Base-by-base conservation (phyloP, 805 yeast genomes). In the Wickerhamiella allomyrinae region DNA sequence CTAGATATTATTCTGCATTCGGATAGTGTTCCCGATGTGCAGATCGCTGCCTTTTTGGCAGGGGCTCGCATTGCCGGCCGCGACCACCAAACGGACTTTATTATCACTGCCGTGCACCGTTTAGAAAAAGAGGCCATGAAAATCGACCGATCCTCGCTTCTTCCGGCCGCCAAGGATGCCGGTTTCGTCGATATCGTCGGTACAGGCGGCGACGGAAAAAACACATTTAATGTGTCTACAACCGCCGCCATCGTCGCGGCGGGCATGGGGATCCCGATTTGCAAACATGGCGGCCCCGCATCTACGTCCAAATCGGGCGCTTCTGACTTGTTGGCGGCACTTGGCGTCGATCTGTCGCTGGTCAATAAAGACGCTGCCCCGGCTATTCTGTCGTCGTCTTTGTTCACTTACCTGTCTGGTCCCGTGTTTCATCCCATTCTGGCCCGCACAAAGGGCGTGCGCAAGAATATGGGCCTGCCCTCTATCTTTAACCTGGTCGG, bases 261-360 rank as follows among this genome's bases (percentile, higher is more conserved):
- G 0, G 99, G 98, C 7, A 79, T 85, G 68, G 71, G 73, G 5
- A 42, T 89, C 34, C 71, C 73, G 19, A 79, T 91, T 14, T 83
- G 94, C 57, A 91, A 91, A 53, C 99, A 91, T 59, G 99, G 99
- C 20, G 97, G 97, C 11, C 89, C 91, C 54, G 97, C 98, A 0
- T 77, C 95, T 0, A 86, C 97, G 0, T 84, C 95, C 0, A 61
- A 80, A 2, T 82, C 94, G 2, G 99, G 99, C 1, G 80, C 96
- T 2, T 96, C 95, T 4, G 99, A 91, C 57, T 66, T 91, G 45
- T 71, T 91, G 56, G 66, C 71, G 21, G 69, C 75, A 20, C 67
- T 91, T n/a, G 97, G 95, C 0, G 79, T 86, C n/a, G 83, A 84
- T 48, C 66, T 85, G 41, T 65, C 74, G 48, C 74, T 76, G 51